Percentiles rank a stretch among this genome's conserved stretches.
Conservation (phyloP, 805 yeast genomes). For the Lachancea waltii region DNA sequence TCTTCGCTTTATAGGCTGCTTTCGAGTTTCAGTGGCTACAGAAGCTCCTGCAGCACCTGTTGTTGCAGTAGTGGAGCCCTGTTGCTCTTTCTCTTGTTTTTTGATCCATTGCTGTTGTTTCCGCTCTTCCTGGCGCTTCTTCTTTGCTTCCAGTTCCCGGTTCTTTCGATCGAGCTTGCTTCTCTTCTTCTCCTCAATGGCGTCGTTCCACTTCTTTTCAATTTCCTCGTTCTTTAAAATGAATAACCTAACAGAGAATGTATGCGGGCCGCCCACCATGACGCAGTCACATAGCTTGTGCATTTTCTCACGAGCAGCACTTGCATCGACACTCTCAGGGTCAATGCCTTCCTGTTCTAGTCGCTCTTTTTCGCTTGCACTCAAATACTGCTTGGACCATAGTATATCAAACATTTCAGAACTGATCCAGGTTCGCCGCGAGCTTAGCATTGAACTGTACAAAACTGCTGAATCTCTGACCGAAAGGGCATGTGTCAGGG, state of each 20-base stretch:
- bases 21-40: background rate
- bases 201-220: constrained; percentile 42
- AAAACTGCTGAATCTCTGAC: constrained; percentile 68
- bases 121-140: constrained; percentile 22
- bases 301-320: constrained; percentile 71
- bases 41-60: background rate
- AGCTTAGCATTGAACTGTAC: constrained; percentile 63
- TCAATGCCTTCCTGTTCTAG: constrained; percentile 11
- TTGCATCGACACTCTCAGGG: constrained; percentile 12
- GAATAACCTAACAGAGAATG: constrained; percentile 67
- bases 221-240: constrained; percentile 76
- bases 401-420: constrained; percentile 66
- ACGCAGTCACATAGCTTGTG: constrained; percentile 75
- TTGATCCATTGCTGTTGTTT: constrained; percentile 21
- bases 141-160: constrained; percentile 31
- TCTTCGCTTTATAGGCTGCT: constrained; percentile 12
- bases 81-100: constrained; percentile 23
- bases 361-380: constrained; percentile 28
- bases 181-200: constrained; percentile 33
- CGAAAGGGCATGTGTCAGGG: constrained; percentile 58
- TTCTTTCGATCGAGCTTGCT: constrained; percentile 34
- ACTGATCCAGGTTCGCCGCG: constrained; percentile 62
- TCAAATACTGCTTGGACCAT: constrained; percentile 63
- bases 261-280: constrained; percentile 76
- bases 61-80: constrained; percentile 2